Conservation (phyloP, 2,329 filamentous ascomycete species). For the Fusarium mangiferae region DNA sequence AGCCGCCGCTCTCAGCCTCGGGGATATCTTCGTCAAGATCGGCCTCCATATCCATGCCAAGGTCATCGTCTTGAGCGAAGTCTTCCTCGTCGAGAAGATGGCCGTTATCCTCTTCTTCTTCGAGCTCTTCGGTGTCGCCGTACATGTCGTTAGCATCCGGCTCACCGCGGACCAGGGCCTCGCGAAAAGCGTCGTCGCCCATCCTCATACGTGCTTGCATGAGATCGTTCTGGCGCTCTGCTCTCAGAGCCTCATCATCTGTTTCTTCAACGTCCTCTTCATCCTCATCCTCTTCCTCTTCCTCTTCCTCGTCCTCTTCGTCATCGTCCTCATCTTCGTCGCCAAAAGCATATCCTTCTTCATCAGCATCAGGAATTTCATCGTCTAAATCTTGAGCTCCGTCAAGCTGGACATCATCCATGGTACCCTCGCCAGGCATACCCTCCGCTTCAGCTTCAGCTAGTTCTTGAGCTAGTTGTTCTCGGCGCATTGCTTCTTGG, state of each 20-base stretch:
- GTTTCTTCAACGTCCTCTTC: constrained; percentile 52
- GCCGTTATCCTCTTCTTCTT: constrained; percentile 66
- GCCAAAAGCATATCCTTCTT: constrained; percentile 62
- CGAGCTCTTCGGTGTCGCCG: constrained; percentile 63
- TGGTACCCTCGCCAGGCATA: constrained; percentile 57
- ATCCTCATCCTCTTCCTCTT: constrained; percentile 47
- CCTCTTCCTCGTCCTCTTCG: constrained; percentile 50
- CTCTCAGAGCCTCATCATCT: constrained; percentile 53
- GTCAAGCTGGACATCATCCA: constrained; percentile 67
- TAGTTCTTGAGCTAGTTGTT: constrained; percentile 78
- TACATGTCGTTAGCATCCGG: constrained; percentile 61
- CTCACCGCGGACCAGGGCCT: constrained; percentile 64
- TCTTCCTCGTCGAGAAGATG: constrained; percentile 73
- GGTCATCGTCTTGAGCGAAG: constrained; percentile 53
- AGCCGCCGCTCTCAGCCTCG: constrained; percentile 70
- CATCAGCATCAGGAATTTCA: constrained; percentile 76
- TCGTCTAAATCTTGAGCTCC: constrained; percentile 73
- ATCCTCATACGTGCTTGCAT: constrained; percentile 63
- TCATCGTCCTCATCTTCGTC: constrained; percentile 57
- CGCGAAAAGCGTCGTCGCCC: constrained; percentile 70
- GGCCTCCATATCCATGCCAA: constrained; percentile 66
- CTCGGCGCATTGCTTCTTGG: constrained; percentile 75
- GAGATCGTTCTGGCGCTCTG: constrained; percentile 60
- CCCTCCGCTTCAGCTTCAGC: constrained; percentile 69
- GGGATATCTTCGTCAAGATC: constrained; percentile 78